Percentiles rank a stretch among this genome's conserved stretches.
phyloP scores from a whole-genome alignment of 2,329 filamentous ascomycete genomes.

The Xylaria sp. region DNA sequence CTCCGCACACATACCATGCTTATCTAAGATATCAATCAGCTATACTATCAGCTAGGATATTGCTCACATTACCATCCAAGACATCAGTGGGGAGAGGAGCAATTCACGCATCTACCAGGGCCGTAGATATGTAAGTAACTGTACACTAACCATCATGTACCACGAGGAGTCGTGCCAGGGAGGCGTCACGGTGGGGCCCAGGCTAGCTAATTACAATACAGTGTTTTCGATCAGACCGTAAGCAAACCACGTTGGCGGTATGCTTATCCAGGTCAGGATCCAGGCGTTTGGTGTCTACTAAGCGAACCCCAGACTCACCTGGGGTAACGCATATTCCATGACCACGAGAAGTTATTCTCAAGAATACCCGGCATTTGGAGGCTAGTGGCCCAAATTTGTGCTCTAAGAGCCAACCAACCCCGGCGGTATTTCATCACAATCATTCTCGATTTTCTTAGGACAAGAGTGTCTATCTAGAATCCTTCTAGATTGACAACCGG shows the following conservation, averaged over 20 bases:
- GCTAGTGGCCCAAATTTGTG: neutral
- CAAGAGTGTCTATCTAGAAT: constrained; percentile 40
- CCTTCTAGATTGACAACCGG: constrained; percentile 43
- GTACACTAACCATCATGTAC: neutral
- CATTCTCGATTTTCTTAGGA: constrained; percentile 36
- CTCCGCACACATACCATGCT: neutral
- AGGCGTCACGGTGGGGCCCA: constrained; percentile 11
- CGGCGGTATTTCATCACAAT: constrained; percentile 40
- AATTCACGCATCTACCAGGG: constrained; percentile 14
- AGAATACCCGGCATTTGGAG: neutral
- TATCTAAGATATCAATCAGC: neutral
- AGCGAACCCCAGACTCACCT: constrained; percentile 23
- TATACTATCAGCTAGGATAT: neutral
- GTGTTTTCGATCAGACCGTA: constrained; percentile 9
- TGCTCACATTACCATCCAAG: constrained; percentile 8
- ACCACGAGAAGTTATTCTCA: neutral
- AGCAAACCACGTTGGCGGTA: constrained; percentile 25
- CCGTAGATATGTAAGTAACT: constrained; percentile 4
- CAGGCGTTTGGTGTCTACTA: constrained; percentile 24
- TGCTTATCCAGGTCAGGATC: constrained; percentile 17
- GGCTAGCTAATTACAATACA: neutral
- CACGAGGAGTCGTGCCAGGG: constrained; percentile 8
- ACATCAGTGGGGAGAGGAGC: constrained; percentile 3
- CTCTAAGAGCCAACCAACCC: constrained; percentile 13
- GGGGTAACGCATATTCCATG: constrained; percentile 9